phyloP scores from a whole-genome alignment of 306 rosid genomes.

The Heteromeles arbutifolia region DNA sequence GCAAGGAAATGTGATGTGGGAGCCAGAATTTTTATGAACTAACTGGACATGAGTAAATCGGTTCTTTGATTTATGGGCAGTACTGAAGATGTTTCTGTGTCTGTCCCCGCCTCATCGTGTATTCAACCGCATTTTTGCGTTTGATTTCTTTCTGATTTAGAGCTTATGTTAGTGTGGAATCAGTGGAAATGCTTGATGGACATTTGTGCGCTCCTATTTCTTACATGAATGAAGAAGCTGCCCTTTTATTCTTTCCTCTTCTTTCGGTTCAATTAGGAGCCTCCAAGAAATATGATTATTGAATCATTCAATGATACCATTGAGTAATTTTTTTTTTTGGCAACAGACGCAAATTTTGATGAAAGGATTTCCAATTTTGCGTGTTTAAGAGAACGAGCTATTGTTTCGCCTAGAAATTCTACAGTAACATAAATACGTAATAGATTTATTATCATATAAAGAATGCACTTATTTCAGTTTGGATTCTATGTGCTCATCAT shows the following conservation, averaged over 20 bases:
- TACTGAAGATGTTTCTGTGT: constrained; percentile 23
- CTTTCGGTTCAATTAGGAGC: not conserved
- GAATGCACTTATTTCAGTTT: too few species aligned
- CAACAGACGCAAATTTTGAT: too few species aligned
- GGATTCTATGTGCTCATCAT: too few species aligned
- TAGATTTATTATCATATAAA: too few species aligned
- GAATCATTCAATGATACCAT: too few species aligned
- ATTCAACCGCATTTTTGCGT: constrained; percentile 24
- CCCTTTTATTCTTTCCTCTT: constrained; percentile 1
- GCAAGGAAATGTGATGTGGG: constrained; percentile 31
- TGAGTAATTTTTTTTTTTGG: too few species aligned
- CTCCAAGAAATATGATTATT: not conserved
- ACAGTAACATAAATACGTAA: too few species aligned
- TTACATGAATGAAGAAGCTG: constrained; percentile 16
- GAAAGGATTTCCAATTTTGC: too few species aligned
- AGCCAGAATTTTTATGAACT: not conserved
- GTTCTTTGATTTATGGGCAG: constrained; percentile 24
- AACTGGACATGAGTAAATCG: constrained; percentile 22
- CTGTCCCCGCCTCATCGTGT: constrained; percentile 13
- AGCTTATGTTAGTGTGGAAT: constrained; percentile 15
- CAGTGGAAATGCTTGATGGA: constrained; percentile 24
- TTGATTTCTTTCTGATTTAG: constrained; percentile 17
- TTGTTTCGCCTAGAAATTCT: too few species aligned
- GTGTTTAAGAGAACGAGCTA: too few species aligned
- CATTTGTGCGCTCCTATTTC: constrained; percentile 23